Base-by-base conservation (phyloP, 2,329 filamentous ascomycete genomes). In the Pseudogymnoascus sp. region DNA sequence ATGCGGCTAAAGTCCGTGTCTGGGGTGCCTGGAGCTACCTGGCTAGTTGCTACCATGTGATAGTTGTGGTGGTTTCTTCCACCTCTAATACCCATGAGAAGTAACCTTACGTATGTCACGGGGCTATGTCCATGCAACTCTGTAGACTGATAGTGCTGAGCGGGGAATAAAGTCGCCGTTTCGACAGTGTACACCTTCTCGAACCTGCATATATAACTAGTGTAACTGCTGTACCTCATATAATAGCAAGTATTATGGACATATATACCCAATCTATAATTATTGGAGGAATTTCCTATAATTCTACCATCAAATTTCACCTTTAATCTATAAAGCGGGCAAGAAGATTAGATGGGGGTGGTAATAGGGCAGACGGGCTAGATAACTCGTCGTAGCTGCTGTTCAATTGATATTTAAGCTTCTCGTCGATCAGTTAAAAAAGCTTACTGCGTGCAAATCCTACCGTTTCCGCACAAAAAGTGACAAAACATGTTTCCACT, bases 401-500 rank as follows among this genome's bases (percentile, higher is more conserved):
- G 37, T 58, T 60, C 35, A 15, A 58, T 53, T 20, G 15, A 36
- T 57, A 37, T 57, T 57, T 47, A 60, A 61, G 28, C 61, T 60
- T 53, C 62, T 63, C 30, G 47, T 62, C 28, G 20, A 43, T 59
- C 14, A 59, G 25, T 53, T 60, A 33, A 61, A 61, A 64, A 57
- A 38, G 58, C 36, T 60, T 33, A 59, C 15, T 15, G 7, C 22
- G 12, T 50, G 43, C 25, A 9, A 7, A 50, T 30, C 43, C n/a
- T 18, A 7, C 22, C 22, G 37, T 61, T 62, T 15, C 38, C 22
- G 8, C 57, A 47, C 53, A 12, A 59, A 62, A 63, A 62, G 36
- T 64, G 50, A 65, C 66, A 60, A 67, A 64, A 65, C 18, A 74
- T 74, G 72, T 67, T 69, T 58, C 71, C 70, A 64, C 66, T 62